Conservation (phyloP, 768 basidiomycete species). For the Rhodosporidiobolus sp. region DNA sequence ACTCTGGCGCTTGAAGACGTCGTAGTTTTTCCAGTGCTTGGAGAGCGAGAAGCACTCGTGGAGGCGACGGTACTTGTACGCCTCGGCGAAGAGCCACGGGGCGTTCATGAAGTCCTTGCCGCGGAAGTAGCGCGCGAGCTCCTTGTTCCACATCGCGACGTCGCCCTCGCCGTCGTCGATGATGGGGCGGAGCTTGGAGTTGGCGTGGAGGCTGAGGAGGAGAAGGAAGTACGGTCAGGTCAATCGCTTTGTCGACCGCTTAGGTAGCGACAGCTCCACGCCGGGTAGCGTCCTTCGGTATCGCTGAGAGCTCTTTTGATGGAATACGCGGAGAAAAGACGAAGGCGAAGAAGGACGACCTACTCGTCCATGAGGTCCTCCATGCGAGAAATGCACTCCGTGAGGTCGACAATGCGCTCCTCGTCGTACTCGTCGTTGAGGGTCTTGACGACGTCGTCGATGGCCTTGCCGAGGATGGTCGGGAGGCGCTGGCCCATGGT, state of each 20-base stretch:
- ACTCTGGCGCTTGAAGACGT: slow-evolving; percentile 94
- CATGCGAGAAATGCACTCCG: slow-evolving; percentile 82
- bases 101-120: slow-evolving; percentile 93
- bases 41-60: slow-evolving; percentile 90
- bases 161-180: slow-evolving; percentile 88
- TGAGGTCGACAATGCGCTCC: slow-evolving; percentile 78
- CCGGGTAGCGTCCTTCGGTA: no score
- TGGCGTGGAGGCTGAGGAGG: slow-evolving; percentile 8
- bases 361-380: slow-evolving; percentile 82
- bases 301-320: neutral
- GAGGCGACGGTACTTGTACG: slow-evolving; percentile 82
- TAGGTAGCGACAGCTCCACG: no score
- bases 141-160: slow-evolving; percentile 91
- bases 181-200: slow-evolving; percentile 75
- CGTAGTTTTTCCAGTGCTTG: slow-evolving; percentile 84
- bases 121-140: slow-evolving; percentile 71
- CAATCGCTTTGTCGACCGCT: no score
- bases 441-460: slow-evolving; percentile 83
- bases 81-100: slow-evolving; percentile 93
- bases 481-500: slow-evolving; percentile 96
- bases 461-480: slow-evolving; percentile 91
- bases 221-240: no score
- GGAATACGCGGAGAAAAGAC: no score
- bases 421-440: slow-evolving; percentile 77
- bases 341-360: slow-evolving; percentile 51